These are phyloP conservation scores for Austroboletus olivaceoglutinosus DNA, from an alignment of 1,284 basidiomycete species.

Conservation along the genomic window DNA sequence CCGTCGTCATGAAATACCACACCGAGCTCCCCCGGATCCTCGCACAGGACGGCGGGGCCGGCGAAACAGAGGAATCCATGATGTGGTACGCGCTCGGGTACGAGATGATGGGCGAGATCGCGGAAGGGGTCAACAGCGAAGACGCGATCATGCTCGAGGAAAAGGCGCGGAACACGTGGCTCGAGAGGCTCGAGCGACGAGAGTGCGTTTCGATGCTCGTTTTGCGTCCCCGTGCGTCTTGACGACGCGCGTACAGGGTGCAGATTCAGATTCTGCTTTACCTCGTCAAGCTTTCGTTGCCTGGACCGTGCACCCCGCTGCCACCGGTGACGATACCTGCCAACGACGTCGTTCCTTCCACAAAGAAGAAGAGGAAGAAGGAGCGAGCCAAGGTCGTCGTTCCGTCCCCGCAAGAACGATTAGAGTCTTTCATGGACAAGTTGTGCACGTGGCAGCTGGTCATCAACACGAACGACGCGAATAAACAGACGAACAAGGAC, in stretches of 20 bases:
- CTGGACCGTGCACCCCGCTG: conserved; percentile 39
- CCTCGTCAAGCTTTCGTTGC: conserved; percentile 60
- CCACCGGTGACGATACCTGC: conserved; percentile 24
- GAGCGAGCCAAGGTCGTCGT: conserved; percentile 26
- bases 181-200: conserved; percentile 64
- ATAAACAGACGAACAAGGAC: conserved; percentile 21
- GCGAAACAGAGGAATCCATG: conserved; percentile 63
- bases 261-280: conserved; percentile 72
- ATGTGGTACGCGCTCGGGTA: conserved; percentile 69
- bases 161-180: conserved; percentile 52
- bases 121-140: conserved; percentile 21
- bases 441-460: conserved; percentile 72
- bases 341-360: conserved; percentile 5
- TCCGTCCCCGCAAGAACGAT: conserved; percentile 45
- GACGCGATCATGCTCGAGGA: conserved; percentile 42
- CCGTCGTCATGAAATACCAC: conserved; percentile 60
- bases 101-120: conserved; percentile 42
- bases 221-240: neutral
- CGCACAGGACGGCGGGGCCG: conserved; percentile 52
- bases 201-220: conserved; percentile 52
- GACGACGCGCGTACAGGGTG: conserved; percentile 43
- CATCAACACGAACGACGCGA: conserved; percentile 34
- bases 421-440: conserved; percentile 75
- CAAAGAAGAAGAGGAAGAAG: conserved; percentile 40
- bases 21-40: conserved; percentile 58